phyloP scores from a whole-genome alignment of 805 yeast genomes.

The Sugiyamaella smithiae region DNA sequence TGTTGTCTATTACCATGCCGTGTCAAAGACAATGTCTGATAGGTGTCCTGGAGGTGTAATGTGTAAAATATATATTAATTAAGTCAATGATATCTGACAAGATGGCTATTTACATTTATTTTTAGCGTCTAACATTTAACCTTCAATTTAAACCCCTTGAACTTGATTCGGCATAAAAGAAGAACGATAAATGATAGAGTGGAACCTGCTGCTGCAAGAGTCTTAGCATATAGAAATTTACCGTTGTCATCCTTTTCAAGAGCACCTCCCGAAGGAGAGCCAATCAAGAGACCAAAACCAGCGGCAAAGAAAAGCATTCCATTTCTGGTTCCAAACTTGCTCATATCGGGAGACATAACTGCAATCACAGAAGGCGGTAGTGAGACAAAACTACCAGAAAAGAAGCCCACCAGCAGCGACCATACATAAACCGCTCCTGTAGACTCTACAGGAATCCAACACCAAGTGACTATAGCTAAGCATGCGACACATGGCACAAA shows the following conservation, averaged over 20 bases:
- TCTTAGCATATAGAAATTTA: constrained; percentile 19
- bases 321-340: constrained; percentile 46
- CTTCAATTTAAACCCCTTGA: constrained; percentile 3
- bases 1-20: too few relatives aligned
- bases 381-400: constrained; percentile 34
- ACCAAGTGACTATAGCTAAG: background rate
- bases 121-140: too few relatives aligned
- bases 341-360: constrained; percentile 39
- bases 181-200: background rate
- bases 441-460: constrained; percentile 36
- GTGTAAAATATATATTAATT: too few relatives aligned
- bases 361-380: constrained; percentile 35
- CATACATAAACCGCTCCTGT: constrained; percentile 31
- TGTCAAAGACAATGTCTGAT: too few relatives aligned
- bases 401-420: constrained; percentile 32
- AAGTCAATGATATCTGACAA: too few relatives aligned
- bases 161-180: background rate
- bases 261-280: constrained; percentile 34
- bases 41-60: too few relatives aligned
- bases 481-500: constrained; percentile 20
- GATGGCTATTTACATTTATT: too few relatives aligned
- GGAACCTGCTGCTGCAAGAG: constrained; percentile 17
- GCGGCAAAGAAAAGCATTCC: constrained; percentile 58
- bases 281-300: constrained; percentile 43
- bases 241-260: constrained; percentile 20